phyloP scores from a whole-genome alignment of 1,284 basidiomycete genomes.

The Flammula alnicola region DNA sequence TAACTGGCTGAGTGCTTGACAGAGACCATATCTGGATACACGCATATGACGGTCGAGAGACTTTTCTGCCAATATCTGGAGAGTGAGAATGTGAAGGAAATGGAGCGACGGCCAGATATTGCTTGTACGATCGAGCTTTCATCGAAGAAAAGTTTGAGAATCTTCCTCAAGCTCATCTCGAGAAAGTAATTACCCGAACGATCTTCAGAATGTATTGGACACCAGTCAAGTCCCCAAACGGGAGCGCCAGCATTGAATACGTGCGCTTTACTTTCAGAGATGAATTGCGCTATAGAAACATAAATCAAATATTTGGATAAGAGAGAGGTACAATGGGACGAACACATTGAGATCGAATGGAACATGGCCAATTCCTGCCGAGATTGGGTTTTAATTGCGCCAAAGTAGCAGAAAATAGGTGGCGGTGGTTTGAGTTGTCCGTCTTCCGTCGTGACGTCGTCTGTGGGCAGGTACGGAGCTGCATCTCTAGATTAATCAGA shows the following conservation, averaged over 20 bases:
- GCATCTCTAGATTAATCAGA: slow-evolving; percentile 50
- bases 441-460: slow-evolving; percentile 49
- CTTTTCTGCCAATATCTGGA: slow-evolving; percentile 61
- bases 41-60: slow-evolving; percentile 52
- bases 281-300: slow-evolving; percentile 44
- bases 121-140: slow-evolving; percentile 57
- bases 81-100: slow-evolving; percentile 65
- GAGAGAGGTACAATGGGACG: slow-evolving; percentile 22
- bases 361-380: slow-evolving; percentile 57
- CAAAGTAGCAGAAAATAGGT: slow-evolving; percentile 64
- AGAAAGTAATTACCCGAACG: slow-evolving; percentile 50
- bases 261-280: slow-evolving; percentile 57
- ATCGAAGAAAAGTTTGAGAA: background rate
- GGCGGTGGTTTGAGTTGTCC: slow-evolving; percentile 54
- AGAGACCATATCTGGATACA: slow-evolving; percentile 78
- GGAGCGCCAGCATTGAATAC: slow-evolving; percentile 85
- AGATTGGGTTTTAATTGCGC: slow-evolving; percentile 58
- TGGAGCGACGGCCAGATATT: slow-evolving; percentile 86
- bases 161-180: background rate
- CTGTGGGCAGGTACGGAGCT: slow-evolving; percentile 59
- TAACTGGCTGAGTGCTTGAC: slow-evolving; percentile 26
- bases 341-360: slow-evolving; percentile 60
- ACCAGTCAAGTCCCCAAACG: slow-evolving; percentile 90
- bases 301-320: background rate
- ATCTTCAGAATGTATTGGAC: slow-evolving; percentile 72